Evolutionary conservation across 1,284 basidiomycete species (phyloP).

Genomic region (Amylostereum areolatum): DNA sequence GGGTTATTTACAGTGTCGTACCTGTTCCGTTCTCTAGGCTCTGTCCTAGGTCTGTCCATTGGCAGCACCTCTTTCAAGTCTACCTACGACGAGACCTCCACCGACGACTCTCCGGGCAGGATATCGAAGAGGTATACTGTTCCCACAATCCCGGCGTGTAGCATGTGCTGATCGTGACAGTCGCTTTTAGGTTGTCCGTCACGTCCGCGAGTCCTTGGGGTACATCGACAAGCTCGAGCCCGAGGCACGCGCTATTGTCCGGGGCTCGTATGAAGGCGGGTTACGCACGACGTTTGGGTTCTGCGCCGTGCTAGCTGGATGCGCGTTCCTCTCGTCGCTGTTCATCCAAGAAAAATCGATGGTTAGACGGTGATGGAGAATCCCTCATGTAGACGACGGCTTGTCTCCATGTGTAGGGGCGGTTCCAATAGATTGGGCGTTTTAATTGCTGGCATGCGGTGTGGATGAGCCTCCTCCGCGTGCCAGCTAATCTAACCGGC

Average conservation of each 20-base stretch:
- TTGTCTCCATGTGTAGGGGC: too few relatives aligned
- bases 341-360: slow-evolving; percentile 49
- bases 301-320: slow-evolving; percentile 31
- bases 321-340: slow-evolving; percentile 34
- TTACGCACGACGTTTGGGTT: slow-evolving; percentile 45
- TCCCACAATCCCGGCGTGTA: not conserved
- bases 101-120: slow-evolving; percentile 27
- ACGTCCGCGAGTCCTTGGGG: slow-evolving; percentile 43
- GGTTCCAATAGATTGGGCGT: too few relatives aligned
- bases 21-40: slow-evolving; percentile 51
- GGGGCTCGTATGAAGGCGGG: slow-evolving; percentile 42
- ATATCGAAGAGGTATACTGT: slow-evolving; percentile 36
- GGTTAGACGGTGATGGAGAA: slow-evolving; percentile 10
- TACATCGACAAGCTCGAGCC: slow-evolving; percentile 41
- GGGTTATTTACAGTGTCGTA: slow-evolving; percentile 41
- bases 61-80: slow-evolving; percentile 45
- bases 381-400: not conserved
- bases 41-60: slow-evolving; percentile 44
- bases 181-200: slow-evolving; percentile 34
- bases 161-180: not conserved
- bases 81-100: slow-evolving; percentile 36
- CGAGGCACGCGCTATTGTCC: slow-evolving; percentile 30
- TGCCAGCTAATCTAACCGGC: too few relatives aligned
- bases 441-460: too few relatives aligned
- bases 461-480: too few relatives aligned